These are phyloP conservation scores for Melocanna baccifera DNA, from an alignment of 176 grass and related monocot genomes.

Conservation along the genomic window DNA sequence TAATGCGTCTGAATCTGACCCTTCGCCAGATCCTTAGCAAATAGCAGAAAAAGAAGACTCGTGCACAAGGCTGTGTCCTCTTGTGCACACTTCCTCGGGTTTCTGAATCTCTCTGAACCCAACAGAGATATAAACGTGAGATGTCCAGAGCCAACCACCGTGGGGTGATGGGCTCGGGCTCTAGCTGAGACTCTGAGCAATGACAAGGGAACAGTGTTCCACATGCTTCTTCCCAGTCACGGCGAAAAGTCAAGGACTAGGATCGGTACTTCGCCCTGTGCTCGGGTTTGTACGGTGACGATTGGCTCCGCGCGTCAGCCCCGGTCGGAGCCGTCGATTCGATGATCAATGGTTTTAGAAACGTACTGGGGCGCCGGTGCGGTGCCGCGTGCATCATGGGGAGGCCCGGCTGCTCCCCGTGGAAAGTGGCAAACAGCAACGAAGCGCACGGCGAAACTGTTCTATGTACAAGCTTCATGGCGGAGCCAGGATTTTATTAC, in stretches of 20 bases:
- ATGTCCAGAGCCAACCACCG: not conserved
- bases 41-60: not conserved
- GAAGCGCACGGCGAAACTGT: not conserved
- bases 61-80: not conserved
- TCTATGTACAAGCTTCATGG: not conserved
- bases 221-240: not conserved
- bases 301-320: not conserved
- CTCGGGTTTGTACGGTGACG: not conserved
- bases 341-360: not conserved
- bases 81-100: not conserved
- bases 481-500: too few relatives aligned
- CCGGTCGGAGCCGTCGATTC: not conserved
- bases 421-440: not conserved
- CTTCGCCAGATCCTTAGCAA: not conserved
- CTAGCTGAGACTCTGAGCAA: not conserved
- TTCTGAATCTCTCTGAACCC: not conserved
- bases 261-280: not conserved
- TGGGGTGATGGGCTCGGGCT: not conserved
- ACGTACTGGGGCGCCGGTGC: not conserved
- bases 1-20: not conserved
- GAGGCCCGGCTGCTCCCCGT: not conserved
- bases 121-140: not conserved
- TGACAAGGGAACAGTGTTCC: not conserved
- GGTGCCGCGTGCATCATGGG: conserved; percentile 12
- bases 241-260: not conserved